These are phyloP conservation scores for Pelargonium fulgidum DNA, from an alignment of 441 rosid species.

Conservation along the genomic window DNA sequence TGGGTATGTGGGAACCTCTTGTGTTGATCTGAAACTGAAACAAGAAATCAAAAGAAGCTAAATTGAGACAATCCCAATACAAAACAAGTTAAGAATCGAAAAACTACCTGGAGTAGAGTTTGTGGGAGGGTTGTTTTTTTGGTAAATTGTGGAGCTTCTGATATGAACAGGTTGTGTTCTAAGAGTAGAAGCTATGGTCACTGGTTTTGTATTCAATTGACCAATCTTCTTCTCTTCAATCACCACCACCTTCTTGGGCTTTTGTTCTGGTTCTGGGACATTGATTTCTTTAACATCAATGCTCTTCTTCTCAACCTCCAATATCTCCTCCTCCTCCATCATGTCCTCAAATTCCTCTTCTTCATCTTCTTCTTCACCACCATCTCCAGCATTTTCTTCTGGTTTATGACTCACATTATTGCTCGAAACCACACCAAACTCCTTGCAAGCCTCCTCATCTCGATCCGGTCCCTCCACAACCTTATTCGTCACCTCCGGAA, in stretches of 20 bases:
- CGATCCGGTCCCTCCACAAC: conserved; percentile 21
- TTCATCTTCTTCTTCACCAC: conserved; percentile 16
- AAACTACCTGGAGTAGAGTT: conserved; percentile 5
- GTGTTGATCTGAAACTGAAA: conserved; percentile 27
- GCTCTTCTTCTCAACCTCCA: conserved; percentile 37
- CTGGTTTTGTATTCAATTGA: conserved; percentile 35
- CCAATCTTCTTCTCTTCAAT: conserved; percentile 29
- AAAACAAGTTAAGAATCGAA: not conserved
- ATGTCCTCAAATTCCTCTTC: conserved; percentile 21
- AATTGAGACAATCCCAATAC: not conserved
- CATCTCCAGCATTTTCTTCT: conserved; percentile 25
- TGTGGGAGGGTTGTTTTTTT: not conserved
- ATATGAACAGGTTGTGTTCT: conserved; percentile 42
- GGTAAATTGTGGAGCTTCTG: conserved; percentile 31
- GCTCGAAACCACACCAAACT: conserved; percentile 37
- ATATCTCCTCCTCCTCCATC: conserved; percentile 23
- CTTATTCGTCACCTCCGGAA: conserved; percentile 15
- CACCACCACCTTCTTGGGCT: conserved; percentile 19
- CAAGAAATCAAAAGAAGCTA: conserved; percentile 25
- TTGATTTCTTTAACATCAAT: conserved; percentile 48
- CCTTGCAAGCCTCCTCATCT: conserved; percentile 28
- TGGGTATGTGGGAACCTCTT: conserved; percentile 41
- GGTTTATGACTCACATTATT: conserved; percentile 6
- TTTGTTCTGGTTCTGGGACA: conserved; percentile 25
- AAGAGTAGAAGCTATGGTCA: conserved; percentile 34